Percentiles rank a stretch among this genome's conserved stretches.
phyloP scores from a whole-genome alignment of 768 basidiomycete genomes.

The Podaxis mareebaensis region DNA sequence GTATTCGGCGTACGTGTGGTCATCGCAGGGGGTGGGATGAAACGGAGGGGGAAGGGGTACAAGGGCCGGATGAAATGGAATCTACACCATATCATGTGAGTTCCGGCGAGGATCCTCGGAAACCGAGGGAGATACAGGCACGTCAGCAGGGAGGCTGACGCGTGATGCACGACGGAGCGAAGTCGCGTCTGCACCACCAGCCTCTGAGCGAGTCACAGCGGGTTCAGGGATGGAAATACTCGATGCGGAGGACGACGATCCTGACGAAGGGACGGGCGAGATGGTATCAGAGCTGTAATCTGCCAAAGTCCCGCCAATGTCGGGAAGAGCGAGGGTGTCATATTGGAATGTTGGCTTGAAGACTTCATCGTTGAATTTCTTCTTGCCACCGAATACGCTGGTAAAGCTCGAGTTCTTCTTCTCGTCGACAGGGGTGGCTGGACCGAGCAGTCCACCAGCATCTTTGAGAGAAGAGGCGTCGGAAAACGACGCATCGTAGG shows the following conservation, averaged over 20 bases:
- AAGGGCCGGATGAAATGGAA: background rate
- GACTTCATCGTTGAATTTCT: constrained; percentile 31
- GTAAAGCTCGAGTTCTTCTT: constrained; percentile 27
- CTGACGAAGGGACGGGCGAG: constrained; percentile 29
- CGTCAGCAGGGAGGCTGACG: background rate
- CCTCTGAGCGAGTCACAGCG: constrained; percentile 25
- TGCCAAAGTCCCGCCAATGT: constrained; percentile 39
- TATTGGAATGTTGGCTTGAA: constrained; percentile 37
- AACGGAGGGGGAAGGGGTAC: background rate
- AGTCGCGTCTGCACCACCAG: constrained; percentile 27
- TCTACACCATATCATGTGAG: constrained; percentile 13
- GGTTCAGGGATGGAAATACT: constrained; percentile 30
- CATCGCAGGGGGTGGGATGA: background rate
- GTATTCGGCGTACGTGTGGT: background rate
- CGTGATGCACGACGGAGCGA: constrained; percentile 25
- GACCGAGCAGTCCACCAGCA: background rate
- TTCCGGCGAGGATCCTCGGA: constrained; percentile 8
- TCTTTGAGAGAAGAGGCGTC: constrained; percentile 1
- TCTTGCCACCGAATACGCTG: constrained; percentile 41
- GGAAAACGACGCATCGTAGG: constrained; percentile 6
- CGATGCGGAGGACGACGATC: constrained; percentile 38
- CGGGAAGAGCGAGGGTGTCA: constrained; percentile 35
- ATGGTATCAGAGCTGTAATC: constrained; percentile 32
- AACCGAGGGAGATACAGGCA: background rate
- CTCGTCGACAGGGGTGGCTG: background rate